phyloP scores from a whole-genome alignment of 2,329 filamentous ascomycete genomes.

The Talaromyces piceae region DNA sequence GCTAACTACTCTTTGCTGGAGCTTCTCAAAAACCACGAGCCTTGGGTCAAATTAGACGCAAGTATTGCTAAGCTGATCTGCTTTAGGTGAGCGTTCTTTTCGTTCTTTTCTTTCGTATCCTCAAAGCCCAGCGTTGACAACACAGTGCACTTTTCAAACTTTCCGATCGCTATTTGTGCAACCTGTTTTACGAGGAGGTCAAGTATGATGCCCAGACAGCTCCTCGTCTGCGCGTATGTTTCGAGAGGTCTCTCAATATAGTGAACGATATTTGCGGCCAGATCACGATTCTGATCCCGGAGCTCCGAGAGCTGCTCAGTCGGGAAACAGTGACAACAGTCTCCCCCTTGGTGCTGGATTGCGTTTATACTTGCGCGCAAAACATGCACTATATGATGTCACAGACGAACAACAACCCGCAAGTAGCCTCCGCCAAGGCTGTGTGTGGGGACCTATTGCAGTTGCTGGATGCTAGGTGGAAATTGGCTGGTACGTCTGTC shows the following conservation, averaged over 20 bases:
- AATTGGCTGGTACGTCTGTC: neutral
- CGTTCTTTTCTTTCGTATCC: neutral
- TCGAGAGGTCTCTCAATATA: neutral
- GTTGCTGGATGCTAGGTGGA: neutral
- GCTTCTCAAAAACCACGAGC: neutral
- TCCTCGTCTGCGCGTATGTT: neutral
- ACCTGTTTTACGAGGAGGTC: neutral
- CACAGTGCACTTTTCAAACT: neutral
- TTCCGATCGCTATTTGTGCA: neutral
- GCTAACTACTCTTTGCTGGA: neutral
- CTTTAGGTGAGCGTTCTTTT: neutral
- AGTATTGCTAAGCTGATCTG: neutral
- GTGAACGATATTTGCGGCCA: neutral
- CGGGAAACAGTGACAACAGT: neutral
- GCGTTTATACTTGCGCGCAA: neutral
- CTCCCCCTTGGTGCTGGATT: neutral
- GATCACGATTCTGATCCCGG: neutral
- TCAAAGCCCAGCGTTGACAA: neutral
- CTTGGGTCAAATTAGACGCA: neutral
- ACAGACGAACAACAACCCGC: neutral
- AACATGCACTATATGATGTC: neutral
- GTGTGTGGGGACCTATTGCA: neutral
- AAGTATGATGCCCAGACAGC: neutral
- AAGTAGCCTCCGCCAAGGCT: neutral
- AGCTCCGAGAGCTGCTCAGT: neutral